Base-by-base conservation (phyloP, 306 rosid species). In the Cucurbita moschata region DNA sequence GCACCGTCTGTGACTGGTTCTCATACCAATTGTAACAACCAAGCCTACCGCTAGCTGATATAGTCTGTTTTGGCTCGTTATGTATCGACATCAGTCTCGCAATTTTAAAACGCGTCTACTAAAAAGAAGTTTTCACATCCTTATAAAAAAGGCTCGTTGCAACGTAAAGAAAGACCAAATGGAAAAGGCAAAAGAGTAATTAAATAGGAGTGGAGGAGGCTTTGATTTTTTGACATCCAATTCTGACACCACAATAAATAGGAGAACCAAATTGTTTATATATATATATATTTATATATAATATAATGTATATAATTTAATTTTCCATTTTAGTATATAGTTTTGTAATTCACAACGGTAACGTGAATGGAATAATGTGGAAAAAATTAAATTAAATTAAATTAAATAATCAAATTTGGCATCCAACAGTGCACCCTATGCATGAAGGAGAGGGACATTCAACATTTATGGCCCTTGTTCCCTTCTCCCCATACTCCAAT, bases 211-310 rank as follows among this genome's bases (percentile, higher is more conserved):
- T 40, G 71, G 15, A 26, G 18, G 13, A 11, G 11, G 4, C 1
- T 49, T 49, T 13, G 1, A 13, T 49, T 49, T 49, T 40, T 44
- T 66, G 18, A 44, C 39, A 6, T 43, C 40, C 54, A 66, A 67
- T 67, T 46, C 72, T 44, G 40, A 66, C 72, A 67, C 55, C 18
- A 5, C 8, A 67, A 46, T 67, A 67, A 67, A 67, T 67, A 67
- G 40, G 39, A 2, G 55, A 46, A 44, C 10, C 54, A 46, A 66
- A 66, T 30, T 30, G 4, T 30, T 30, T 30, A 30, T 3, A 30
- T 30, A 30, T 30, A 30, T 30, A 30, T 26, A 26, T 26, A 26
- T 26, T 1, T 23, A 23, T 23, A 26, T 26, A 26, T 26, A 26
- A 30, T 30, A 30, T 30, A 30, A 30, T 30, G 35, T 30, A 30